Percentiles rank a stretch among this genome's conserved stretches.
Evolutionary conservation across 169 alveolate genomes (phyloP).

Genomic region (Gregarina niphandrodes): DNA sequence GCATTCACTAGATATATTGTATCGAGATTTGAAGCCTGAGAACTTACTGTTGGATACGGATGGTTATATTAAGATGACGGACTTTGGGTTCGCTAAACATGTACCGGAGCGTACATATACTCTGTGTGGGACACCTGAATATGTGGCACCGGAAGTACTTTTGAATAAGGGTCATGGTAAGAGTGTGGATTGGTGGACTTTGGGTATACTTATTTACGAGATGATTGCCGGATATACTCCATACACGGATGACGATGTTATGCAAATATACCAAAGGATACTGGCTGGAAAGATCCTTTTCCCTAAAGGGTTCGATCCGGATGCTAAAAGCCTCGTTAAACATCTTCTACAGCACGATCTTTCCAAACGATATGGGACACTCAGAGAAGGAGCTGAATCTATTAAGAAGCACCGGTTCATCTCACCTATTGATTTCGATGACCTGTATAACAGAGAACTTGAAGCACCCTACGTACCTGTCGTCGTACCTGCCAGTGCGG

Average conservation of each 20-base stretch:
- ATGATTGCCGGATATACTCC: conserved; percentile 94
- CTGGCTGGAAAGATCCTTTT: conserved; percentile 74
- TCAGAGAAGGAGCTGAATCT: conserved; percentile 72
- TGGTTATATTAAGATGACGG: conserved; percentile 90
- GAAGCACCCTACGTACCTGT: conserved; percentile 12
- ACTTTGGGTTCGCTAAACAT: conserved; percentile 97
- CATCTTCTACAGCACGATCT: conserved; percentile 68
- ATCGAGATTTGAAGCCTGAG: conserved; percentile 83
- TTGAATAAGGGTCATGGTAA: conserved; percentile 77
- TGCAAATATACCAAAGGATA: conserved; percentile 81
- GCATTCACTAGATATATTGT: conserved; percentile 65
- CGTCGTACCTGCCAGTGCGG: conserved; percentile 3
- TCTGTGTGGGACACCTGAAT: conserved; percentile 98
- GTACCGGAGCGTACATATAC: conserved; percentile 87
- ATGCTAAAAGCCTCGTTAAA: conserved; percentile 59
- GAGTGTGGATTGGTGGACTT: conserved; percentile 95
- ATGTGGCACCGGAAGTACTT: conserved; percentile 96
- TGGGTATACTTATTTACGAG: conserved; percentile 75
- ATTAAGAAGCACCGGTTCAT: conserved; percentile 64
- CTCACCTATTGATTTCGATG: conserved; percentile 11
- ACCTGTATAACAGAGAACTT: conserved; percentile 6
- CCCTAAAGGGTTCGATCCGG: conserved; percentile 58
- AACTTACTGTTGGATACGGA: conserved; percentile 77
- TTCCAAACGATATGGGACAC: conserved; percentile 74
- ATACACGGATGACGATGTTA: conserved; percentile 84